Base-by-base conservation (phyloP, 106 monocot genomes). In the Phalaenopsis equestris region DNA sequence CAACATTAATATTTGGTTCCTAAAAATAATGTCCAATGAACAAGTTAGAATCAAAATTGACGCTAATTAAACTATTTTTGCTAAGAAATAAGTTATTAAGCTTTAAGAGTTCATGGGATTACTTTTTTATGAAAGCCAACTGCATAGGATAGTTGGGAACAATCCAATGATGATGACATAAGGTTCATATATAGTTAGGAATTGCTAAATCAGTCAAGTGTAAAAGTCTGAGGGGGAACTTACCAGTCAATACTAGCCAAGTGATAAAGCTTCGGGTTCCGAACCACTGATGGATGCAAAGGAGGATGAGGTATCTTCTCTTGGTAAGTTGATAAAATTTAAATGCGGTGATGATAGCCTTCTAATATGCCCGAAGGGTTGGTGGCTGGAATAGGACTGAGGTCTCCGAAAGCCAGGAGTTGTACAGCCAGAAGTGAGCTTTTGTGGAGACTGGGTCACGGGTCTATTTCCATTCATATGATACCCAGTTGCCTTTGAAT, bases 231-330 rank as follows among this genome's bases (percentile, higher is more conserved):
- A 72, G 38, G 10, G 12, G 39, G 14, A 39, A 38, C 41, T 15
- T 74, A 79, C 75, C 81, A 56, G 73, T 46, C n/a, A 64, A 21
- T 3, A 48, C 55, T 49, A 80, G 70, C 43, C 48, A 15, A 77
- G 41, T 6, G 84, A 79, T 42, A 91, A 90, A 41, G 97, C 90
- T 57, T 88, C 94, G 0, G 89, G 90, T 82, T 97, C 97, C 9
- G 97, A 97, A 46, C 94, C 94, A 55, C 87, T 87, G 39, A 98
- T 81, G 8, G 98, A 98, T 11, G 91, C 89, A 73, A 92, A 94
- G 38, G 94, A 92, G 1, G 92, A 97, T 6, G 80, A 73, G 24
- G 87, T 92, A 57, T 98, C 94, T 18, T 89, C 98, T 77, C 88
- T 93, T 0, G 82, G 68, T 52, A 83, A n/a, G 64, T 64, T 64